These are phyloP conservation scores for Laburnicola sp. DNA, from an alignment of 2,329 filamentous ascomycete genomes.

Conservation along the genomic window DNA sequence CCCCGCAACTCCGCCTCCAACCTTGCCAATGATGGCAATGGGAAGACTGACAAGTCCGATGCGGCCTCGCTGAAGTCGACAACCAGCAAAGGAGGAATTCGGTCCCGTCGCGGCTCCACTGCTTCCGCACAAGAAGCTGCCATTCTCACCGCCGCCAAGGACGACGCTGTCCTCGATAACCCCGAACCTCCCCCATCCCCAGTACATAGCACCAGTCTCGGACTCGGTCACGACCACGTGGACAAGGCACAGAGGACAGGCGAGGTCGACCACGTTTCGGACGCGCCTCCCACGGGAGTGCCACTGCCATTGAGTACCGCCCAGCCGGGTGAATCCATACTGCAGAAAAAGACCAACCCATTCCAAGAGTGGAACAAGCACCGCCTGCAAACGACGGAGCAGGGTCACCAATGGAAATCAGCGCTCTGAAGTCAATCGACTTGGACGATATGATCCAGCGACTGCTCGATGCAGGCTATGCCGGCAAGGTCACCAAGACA, in stretches of 20 bases:
- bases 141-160: constrained; percentile 39
- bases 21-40: constrained; percentile 54
- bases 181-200: constrained; percentile 75
- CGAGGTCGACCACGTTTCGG: constrained; percentile 93
- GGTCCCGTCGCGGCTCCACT: constrained; percentile 42
- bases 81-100: constrained; percentile 55
- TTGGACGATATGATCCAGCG: constrained; percentile 97
- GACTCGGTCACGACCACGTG: constrained; percentile 74
- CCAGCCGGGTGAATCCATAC: constrained; percentile 83
- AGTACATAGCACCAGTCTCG: constrained; percentile 74
- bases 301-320: constrained; percentile 59
- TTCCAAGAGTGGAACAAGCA: constrained; percentile 63
- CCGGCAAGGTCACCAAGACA: constrained; percentile 95
- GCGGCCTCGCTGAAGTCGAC: constrained; percentile 73
- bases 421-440: constrained; percentile 88
- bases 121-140: constrained; percentile 50
- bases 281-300: constrained; percentile 75
- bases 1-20: constrained; percentile 71
- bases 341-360: constrained; percentile 75
- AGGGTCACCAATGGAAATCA: constrained; percentile 73
- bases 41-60: constrained; percentile 71
- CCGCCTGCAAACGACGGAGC: constrained; percentile 54
- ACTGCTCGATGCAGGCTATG: constrained; percentile 90
- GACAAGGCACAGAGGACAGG: constrained; percentile 79
- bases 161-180: constrained; percentile 35